These are phyloP conservation scores for Ophiostoma fasciatum DNA, from an alignment of 2,329 filamentous ascomycete species.

Conservation along the genomic window DNA sequence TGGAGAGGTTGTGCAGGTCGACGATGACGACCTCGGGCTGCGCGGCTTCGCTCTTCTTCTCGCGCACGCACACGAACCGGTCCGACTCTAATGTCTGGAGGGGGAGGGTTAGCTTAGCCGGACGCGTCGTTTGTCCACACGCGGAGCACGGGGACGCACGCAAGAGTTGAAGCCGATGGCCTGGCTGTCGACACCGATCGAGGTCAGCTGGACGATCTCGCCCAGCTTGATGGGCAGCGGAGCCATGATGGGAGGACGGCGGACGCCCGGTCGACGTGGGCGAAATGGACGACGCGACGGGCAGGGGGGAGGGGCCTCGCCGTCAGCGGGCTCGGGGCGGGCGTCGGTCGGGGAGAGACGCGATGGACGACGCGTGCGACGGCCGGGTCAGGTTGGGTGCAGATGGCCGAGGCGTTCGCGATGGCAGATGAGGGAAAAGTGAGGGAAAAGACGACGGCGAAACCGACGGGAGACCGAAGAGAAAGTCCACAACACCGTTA, in stretches of 20 bases:
- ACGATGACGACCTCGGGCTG: constrained; percentile 93
- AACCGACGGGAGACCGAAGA: no score
- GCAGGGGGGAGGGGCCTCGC: no score
- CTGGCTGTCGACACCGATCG: constrained; percentile 21
- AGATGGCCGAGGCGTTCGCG: no score
- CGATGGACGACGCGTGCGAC: no score
- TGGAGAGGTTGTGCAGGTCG: constrained; percentile 95
- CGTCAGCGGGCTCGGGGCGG: no score
- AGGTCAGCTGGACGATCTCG: constrained; percentile 26
- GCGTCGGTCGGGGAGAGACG: no score
- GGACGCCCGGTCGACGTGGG: no score
- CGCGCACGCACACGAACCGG: constrained; percentile 87
- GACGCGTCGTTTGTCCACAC: no score
- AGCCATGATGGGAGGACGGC: no score
- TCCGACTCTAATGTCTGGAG: constrained; percentile 91
- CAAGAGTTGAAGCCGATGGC: constrained; percentile 76
- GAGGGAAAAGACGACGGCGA: not conserved
- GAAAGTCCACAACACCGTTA: no score
- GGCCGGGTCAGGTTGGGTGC: no score
- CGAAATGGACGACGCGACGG: no score
- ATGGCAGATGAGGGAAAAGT: not conserved
- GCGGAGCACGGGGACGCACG: constrained; percentile 40
- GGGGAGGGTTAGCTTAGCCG: constrained; percentile 6
- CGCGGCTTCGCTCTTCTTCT: constrained; percentile 73
- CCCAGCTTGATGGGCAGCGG: constrained; percentile 25